These are phyloP conservation scores for Beauveria pseudobassiana DNA, from an alignment of 2,329 filamentous ascomycete species.

Conservation along the genomic window DNA sequence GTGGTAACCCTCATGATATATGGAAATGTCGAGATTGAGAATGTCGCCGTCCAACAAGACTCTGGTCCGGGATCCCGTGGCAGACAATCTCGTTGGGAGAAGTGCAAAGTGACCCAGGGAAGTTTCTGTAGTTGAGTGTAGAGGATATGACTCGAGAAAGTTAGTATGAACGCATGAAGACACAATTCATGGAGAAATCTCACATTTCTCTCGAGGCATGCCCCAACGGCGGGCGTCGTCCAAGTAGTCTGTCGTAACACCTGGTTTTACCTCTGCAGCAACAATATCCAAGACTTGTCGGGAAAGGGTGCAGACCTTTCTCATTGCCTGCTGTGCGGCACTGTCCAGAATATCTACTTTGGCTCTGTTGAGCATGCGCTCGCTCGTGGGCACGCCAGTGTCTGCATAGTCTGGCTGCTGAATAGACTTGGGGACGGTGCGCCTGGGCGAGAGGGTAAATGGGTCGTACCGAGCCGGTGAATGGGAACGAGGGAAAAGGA, in stretches of 20 bases:
- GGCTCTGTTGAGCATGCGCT: slow-evolving; percentile 58
- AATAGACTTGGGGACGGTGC: slow-evolving; percentile 72
- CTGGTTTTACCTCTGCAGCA: slow-evolving; percentile 74
- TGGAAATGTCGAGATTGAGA: slow-evolving; percentile 88
- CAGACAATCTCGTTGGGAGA: slow-evolving; percentile 97
- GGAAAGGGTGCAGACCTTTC: slow-evolving; percentile 82
- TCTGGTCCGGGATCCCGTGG: slow-evolving; percentile 91
- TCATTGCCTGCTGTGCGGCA: slow-evolving; percentile 78
- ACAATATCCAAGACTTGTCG: slow-evolving; percentile 91
- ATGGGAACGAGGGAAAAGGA: slow-evolving; percentile 82
- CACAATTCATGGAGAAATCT: slow-evolving; percentile 26
- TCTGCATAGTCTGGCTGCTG: slow-evolving; percentile 78
- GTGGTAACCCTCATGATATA: slow-evolving; percentile 93
- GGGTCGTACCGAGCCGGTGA: slow-evolving; percentile 72
- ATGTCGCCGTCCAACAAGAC: slow-evolving; percentile 88
- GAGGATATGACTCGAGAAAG: slow-evolving; percentile 71
- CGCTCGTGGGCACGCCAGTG: slow-evolving; percentile 65
- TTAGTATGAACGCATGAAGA: background rate
- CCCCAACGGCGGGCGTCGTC: slow-evolving; percentile 91
- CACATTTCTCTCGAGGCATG: slow-evolving; percentile 86
- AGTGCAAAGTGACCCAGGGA: slow-evolving; percentile 96
- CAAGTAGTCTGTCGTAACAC: slow-evolving; percentile 90
- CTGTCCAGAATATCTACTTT: slow-evolving; percentile 78
- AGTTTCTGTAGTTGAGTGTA: slow-evolving; percentile 88
- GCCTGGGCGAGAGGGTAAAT: slow-evolving; percentile 73